These are phyloP conservation scores for Diospyros kaki DNA, from an alignment of 148 eudicot species.

Conservation along the genomic window DNA sequence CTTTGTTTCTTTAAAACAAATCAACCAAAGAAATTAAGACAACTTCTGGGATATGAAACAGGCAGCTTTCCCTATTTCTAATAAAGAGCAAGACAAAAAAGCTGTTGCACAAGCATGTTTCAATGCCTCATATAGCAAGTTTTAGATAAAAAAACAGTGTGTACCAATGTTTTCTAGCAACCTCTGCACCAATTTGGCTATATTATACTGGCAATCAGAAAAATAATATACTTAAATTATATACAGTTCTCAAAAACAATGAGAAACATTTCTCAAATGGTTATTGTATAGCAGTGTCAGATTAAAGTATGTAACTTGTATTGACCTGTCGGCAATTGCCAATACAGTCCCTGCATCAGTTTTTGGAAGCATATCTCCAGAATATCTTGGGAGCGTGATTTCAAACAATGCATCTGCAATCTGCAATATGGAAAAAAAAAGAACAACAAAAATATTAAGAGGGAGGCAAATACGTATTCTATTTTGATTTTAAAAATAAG, in stretches of 20 bases:
- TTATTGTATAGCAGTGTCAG: not conserved
- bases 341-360: slow-evolving; percentile 73
- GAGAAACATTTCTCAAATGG: not conserved
- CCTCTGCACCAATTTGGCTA: not conserved
- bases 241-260: not conserved
- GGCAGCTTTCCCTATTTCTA: not conserved
- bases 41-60: no score
- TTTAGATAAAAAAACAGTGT: not conserved
- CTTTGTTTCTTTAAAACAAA: no score
- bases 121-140: not conserved
- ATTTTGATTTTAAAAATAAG: no score
- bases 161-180: not conserved
- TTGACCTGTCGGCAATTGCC: slow-evolving; percentile 85
- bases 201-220: no score
- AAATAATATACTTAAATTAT: not conserved
- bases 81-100: no score
- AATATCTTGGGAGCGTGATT: slow-evolving; percentile 89
- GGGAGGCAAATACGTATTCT: no score
- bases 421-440: slow-evolving; percentile 27
- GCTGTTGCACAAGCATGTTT: not conserved
- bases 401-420: slow-evolving; percentile 89
- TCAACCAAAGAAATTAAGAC: no score
- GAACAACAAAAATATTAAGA: no score
- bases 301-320: not conserved
- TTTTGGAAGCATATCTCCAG: slow-evolving; percentile 88